Percentiles rank a stretch among this genome's conserved stretches.
phyloP scores from a whole-genome alignment of 306 rosid species.

The Inga oerstediana region DNA sequence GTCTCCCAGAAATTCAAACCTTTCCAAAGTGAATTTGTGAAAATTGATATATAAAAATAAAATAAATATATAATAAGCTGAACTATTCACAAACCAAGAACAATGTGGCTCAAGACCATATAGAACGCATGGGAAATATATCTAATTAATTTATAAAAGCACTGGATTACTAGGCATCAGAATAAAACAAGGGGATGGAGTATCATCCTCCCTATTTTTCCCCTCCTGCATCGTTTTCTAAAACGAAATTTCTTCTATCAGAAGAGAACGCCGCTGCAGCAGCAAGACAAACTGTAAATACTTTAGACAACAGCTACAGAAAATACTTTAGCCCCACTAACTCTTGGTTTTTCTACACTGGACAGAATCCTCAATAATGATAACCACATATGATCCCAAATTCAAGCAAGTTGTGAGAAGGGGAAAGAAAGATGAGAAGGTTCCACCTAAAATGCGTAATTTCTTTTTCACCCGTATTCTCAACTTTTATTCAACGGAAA shows the following conservation, averaged over 20 bases:
- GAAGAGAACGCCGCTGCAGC: background rate
- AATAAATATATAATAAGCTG: background rate
- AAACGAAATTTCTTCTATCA: background rate
- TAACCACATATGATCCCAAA: background rate
- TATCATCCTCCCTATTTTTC: background rate
- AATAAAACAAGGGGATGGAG: background rate
- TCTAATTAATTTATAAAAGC: background rate
- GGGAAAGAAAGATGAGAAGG: background rate
- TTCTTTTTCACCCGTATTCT: background rate
- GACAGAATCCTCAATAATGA: background rate
- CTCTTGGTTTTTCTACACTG: background rate
- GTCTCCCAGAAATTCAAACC: background rate
- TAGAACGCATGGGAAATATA: background rate
- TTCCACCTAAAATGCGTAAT: background rate
- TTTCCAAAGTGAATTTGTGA: background rate
- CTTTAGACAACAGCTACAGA: background rate
- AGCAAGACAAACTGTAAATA: background rate
- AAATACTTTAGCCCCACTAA: background rate
- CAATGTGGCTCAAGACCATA: background rate
- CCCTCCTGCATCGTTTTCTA: background rate
- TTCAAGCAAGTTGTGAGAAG: slow-evolving; percentile 5
- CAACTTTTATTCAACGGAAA: slow-evolving; percentile 19
- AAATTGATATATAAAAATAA: too few species aligned
- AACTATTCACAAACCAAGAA: background rate
- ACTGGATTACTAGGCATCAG: background rate